Base-by-base conservation (phyloP, 257 asterid genomes). In the Galeopsis tetrahit region DNA sequence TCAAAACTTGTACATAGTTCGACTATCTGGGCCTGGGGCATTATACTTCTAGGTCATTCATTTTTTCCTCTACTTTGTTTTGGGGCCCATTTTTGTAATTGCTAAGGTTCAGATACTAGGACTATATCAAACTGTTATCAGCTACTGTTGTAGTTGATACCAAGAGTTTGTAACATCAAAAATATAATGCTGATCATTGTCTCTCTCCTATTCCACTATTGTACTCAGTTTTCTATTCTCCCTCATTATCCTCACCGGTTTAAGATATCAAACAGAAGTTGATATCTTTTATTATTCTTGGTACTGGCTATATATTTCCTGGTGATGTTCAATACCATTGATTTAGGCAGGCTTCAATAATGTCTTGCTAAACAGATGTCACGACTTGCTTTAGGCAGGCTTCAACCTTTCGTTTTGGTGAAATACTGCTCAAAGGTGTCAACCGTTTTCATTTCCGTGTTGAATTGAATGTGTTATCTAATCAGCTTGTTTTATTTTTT, bases 1-100 rank as follows among this genome's bases (percentile, higher is more conserved):
- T 40, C 31, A 8, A 43, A 60, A 68, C 69, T 76, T 83, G 88
- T 83, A 83, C 78, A 83, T 83, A 78, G 70, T 73, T 68, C 63
- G 52, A 43, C 63, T 33, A 64, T 57, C 81, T 55, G 75, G 66
- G 72, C 65, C 65, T 63, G 52, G 73, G 65, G 75, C 59, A 7
- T 49, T 64, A 59, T 62, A 52, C 68, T 53, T 52, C 72, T 35
- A 74, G 63, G 38, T 63, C 73, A 63, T 77, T 69, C 77, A 68
- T 64, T 72, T 6, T 64, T 64, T 33, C 42, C 48, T 42, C 74
- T 68, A 65, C 61, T 71, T 65, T 13, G 59, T 71, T 62, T 67
- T 39, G 34, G 77, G 66, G 82, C 77, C 75, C 77, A 44, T 56
- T 77, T 82, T 83, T 83, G 81, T 80, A 76, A 67, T 48, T 68